Evolutionary conservation across 1,139 yeast genomes (phyloP), one percentile per base, ranked within the genome.

Genomic region (Kurtzmaniella natalensis): DNA sequence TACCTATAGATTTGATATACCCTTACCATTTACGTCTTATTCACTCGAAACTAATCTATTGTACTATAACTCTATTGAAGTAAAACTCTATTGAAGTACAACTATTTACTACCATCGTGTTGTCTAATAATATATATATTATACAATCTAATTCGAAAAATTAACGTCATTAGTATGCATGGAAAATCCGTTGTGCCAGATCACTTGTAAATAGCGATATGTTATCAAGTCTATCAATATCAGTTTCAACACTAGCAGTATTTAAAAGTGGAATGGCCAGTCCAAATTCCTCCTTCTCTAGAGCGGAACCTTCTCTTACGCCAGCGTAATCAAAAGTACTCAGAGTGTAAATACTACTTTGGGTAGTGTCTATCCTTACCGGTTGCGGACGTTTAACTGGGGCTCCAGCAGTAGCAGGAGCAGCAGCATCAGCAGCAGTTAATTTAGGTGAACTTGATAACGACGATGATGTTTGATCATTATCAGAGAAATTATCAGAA

Each of bases 261-360:
- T 53, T 48, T 29, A 63, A 45, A 27, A 63, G 48, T 1, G 69
- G 69, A 3, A 61, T 36, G 33, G 62, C 44, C 41, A 61, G 69
- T 7, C 51, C 57, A 38, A 55, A 61, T 18, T 40, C 40, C 3
- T 46, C 23, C 3, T 57, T 42, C 18, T 18, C 50, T 58, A 31
- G 57, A 54, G 3, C 58, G 45, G 22, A 42, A 30, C 24, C 26
- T 11, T 18, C 15, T 18, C 30, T 14, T 13, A 11, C 37, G 17
- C 28, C 35, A 7, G 32, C 16, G 23, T 30, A 35, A 9, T 39
- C 36, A 13, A 36, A 18, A 18, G 38, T 28, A 27, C 43, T 32
- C 30, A 32, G 30, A 9, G 36, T 24, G 25, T 19, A 35, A 7
- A 35, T 15, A 24, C 38, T 35, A 27, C 38, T 35, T 21, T 28